phyloP scores from a whole-genome alignment of 768 basidiomycete genomes.

The Peribolospora baueri region DNA sequence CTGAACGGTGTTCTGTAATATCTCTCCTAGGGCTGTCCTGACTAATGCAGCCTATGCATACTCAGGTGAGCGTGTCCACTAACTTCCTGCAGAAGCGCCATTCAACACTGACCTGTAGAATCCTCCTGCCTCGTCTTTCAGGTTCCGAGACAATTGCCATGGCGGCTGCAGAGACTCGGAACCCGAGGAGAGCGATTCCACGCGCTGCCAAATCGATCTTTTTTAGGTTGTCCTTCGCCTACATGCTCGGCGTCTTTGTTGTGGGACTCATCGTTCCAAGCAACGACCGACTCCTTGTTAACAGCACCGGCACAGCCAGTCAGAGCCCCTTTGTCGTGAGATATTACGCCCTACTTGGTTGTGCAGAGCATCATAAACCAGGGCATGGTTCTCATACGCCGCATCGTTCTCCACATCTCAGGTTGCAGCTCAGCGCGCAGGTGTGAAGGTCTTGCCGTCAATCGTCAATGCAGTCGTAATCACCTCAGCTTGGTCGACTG shows the following conservation, averaged over 20 bases:
- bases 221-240: neutral
- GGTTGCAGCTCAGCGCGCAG: constrained; percentile 12
- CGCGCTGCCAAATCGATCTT: no score
- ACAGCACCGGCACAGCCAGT: constrained; percentile 37
- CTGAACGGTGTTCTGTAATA: no score
- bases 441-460: constrained; percentile 25
- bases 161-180: no score
- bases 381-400: constrained; percentile 30
- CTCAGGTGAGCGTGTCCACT: no score
- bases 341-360: constrained; percentile 20
- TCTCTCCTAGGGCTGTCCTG: no score
- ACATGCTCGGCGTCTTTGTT: constrained; percentile 45
- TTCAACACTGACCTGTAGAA: no score
- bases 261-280: constrained; percentile 55
- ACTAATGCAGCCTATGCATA: no score
- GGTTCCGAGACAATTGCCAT: no score
- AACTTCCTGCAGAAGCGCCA: no score
- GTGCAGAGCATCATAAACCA: constrained; percentile 21
- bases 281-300: constrained; percentile 32
- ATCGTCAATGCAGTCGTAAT: constrained; percentile 52
- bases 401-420: constrained; percentile 2
- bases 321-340: constrained; percentile 69
- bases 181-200: no score
- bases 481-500: constrained; percentile 19
- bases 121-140: no score